A percentile compares a stretch with the other conserved stretches of the same genome.
Evolutionary conservation across 2,329 filamentous ascomycete species (phyloP).

Genomic region (Albophoma yamanashiensis): DNA sequence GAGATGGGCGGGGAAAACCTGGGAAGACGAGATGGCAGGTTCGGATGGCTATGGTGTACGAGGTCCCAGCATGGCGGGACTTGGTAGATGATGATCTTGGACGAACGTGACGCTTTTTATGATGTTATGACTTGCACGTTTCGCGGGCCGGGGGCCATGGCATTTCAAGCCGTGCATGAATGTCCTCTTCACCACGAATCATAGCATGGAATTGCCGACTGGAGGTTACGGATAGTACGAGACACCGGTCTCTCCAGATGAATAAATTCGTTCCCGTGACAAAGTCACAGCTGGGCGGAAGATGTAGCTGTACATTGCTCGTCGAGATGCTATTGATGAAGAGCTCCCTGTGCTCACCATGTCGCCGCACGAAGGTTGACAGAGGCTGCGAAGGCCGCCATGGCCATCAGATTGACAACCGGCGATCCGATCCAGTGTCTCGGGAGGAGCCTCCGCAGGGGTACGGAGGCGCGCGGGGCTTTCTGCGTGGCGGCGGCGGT

Average conservation of each 20-base stretch:
- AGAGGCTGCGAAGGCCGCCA: background rate
- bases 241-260: background rate
- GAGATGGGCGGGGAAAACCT: background rate
- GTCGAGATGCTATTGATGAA: too few relatives aligned
- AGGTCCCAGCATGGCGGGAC: background rate
- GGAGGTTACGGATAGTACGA: too few relatives aligned
- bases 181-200: background rate
- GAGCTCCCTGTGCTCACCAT: too few relatives aligned
- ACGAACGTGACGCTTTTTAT: background rate
- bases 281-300: background rate
- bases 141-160: background rate
- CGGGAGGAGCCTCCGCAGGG: background rate
- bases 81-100: background rate
- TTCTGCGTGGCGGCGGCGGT: background rate
- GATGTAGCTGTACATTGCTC: background rate
- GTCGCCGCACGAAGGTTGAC: background rate
- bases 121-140: background rate
- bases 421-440: background rate
- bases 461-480: background rate
- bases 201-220: background rate
- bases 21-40: background rate
- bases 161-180: background rate
- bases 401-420: background rate
- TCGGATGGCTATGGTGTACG: background rate
- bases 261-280: background rate